A percentile compares a stretch with the other conserved stretches of the same genome.
These are phyloP conservation scores for Taxawa tesnikishii DNA, from an alignment of 2,329 filamentous ascomycete genomes.

Conservation along the genomic window DNA sequence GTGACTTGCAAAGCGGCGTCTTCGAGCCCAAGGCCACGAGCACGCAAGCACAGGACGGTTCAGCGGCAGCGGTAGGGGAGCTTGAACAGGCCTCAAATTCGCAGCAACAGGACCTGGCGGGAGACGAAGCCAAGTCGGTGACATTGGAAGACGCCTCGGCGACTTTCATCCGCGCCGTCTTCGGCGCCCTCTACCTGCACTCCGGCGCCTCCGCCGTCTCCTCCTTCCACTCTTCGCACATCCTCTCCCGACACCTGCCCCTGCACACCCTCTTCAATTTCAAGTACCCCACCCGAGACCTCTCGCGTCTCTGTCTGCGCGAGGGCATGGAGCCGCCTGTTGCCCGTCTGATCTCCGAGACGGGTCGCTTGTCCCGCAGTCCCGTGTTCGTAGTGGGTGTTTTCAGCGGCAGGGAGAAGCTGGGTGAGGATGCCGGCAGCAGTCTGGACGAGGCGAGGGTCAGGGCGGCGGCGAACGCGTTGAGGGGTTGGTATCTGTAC, in stretches of 20 bases:
- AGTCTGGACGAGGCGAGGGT: slow-evolving; percentile 66
- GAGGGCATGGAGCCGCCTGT: slow-evolving; percentile 84
- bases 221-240: slow-evolving; percentile 70
- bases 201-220: slow-evolving; percentile 67
- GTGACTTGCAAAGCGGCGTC: slow-evolving; percentile 41
- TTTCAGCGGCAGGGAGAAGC: slow-evolving; percentile 79
- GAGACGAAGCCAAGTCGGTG: slow-evolving; percentile 12
- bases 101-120: background rate
- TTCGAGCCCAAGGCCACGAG: slow-evolving; percentile 13
- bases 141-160: slow-evolving; percentile 51
- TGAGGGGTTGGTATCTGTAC: slow-evolving; percentile 96
- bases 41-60: slow-evolving; percentile 5
- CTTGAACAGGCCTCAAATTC: background rate
- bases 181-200: slow-evolving; percentile 79
- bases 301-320: slow-evolving; percentile 69
- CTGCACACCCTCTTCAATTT: slow-evolving; percentile 73
- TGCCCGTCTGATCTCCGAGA: slow-evolving; percentile 80
- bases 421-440: slow-evolving; percentile 77
- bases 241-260: slow-evolving; percentile 40
- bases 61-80: background rate
- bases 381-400: slow-evolving; percentile 93
- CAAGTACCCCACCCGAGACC: slow-evolving; percentile 68
- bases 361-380: slow-evolving; percentile 68
- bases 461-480: slow-evolving; percentile 68
- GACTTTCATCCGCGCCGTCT: slow-evolving; percentile 68